Conservation (phyloP, 2,329 filamentous ascomycete genomes). For the Coleophoma cylindrospora region DNA sequence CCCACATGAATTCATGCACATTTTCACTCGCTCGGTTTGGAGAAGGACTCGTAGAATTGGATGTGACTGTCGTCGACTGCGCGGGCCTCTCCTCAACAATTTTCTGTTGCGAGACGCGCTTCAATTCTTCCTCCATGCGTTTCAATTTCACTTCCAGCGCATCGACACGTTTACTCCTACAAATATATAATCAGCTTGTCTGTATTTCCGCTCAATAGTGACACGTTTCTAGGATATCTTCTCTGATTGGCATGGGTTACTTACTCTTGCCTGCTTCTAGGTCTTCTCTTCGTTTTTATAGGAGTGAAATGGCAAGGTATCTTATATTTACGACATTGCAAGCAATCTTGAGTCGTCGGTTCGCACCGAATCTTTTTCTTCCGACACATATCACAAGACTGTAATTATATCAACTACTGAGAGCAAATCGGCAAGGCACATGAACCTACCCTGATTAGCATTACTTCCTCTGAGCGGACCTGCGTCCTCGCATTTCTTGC, state of each 20-base stretch:
- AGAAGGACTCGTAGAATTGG: not conserved
- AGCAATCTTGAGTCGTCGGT: too few species aligned
- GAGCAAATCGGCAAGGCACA: too few species aligned
- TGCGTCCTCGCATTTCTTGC: too few species aligned
- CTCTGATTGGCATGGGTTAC: slow-evolving; percentile 1
- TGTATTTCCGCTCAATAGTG: not conserved
- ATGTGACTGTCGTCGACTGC: too few species aligned
- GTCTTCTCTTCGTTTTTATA: slow-evolving; percentile 4
- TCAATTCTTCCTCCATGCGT: not conserved
- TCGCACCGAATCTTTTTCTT: too few species aligned
- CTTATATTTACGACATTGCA: slow-evolving; percentile 3
- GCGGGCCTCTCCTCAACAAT: not conserved
- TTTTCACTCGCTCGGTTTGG: not conserved
- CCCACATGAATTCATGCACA: not conserved
- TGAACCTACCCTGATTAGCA: too few species aligned
- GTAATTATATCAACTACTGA: too few species aligned
- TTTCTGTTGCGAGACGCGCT: not conserved
- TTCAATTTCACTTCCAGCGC: not conserved
- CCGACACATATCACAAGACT: too few species aligned
- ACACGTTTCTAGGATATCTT: too few species aligned
- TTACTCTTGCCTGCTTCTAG: slow-evolving; percentile 3
- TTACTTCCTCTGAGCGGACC: too few species aligned
- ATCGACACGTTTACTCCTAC: slow-evolving; percentile 5
- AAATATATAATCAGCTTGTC: not conserved
- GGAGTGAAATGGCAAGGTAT: slow-evolving; percentile 3